A percentile compares a stretch with the other conserved stretches of the same genome.
phyloP scores from a whole-genome alignment of 2,329 filamentous ascomycete genomes.

The Hypomyces rosellus region DNA sequence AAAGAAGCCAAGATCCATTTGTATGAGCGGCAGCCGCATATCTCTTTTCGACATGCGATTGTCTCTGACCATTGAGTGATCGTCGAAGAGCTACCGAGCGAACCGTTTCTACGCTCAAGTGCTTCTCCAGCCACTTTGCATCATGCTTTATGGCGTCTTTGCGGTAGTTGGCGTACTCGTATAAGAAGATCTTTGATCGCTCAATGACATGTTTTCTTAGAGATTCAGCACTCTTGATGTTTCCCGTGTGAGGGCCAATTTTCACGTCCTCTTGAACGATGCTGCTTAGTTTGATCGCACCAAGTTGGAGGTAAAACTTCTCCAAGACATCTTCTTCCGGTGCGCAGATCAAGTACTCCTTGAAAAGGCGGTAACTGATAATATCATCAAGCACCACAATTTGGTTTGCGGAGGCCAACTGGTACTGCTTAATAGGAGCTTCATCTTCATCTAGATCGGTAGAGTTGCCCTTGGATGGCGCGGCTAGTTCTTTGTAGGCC shows the following conservation, averaged over 20 bases:
- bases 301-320: slow-evolving; percentile 75
- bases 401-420: slow-evolving; percentile 63
- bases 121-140: slow-evolving; percentile 82
- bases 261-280: slow-evolving; percentile 73
- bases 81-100: slow-evolving; percentile 70
- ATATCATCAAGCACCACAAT: slow-evolving; percentile 84
- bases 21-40: slow-evolving; percentile 61
- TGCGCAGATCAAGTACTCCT: slow-evolving; percentile 73
- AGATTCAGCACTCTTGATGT: slow-evolving; percentile 62
- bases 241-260: slow-evolving; percentile 59
- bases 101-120: slow-evolving; percentile 71
- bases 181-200: slow-evolving; percentile 80
- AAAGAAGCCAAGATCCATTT: slow-evolving; percentile 58
- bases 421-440: slow-evolving; percentile 66
- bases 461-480: slow-evolving; percentile 39
- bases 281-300: slow-evolving; percentile 67
- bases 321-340: slow-evolving; percentile 87
- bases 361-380: slow-evolving; percentile 83
- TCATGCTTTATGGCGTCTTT: slow-evolving; percentile 79
- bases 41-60: slow-evolving; percentile 67
- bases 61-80: slow-evolving; percentile 63
- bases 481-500: slow-evolving; percentile 68
- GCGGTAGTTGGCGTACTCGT: slow-evolving; percentile 65
- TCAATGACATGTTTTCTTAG: slow-evolving; percentile 80
- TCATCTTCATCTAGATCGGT: slow-evolving; percentile 55